A percentile compares a stretch with the other conserved stretches of the same genome.
These are phyloP conservation scores for Lolium perenne DNA, from an alignment of 176 grass and related monocot species.

Conservation along the genomic window DNA sequence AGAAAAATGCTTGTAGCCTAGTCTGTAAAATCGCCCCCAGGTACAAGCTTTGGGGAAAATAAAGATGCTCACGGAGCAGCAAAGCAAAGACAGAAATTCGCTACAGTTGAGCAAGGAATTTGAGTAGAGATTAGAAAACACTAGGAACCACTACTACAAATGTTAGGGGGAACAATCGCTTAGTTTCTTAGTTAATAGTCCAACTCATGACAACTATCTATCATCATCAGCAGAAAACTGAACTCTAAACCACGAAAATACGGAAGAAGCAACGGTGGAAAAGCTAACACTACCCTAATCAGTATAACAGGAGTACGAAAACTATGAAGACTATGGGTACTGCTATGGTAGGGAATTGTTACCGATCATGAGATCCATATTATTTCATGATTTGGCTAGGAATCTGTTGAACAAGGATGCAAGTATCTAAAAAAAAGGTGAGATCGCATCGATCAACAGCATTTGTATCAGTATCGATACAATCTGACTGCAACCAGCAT, in stretches of 20 bases:
- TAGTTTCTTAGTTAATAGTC: background rate
- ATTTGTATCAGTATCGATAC: constrained; percentile 1
- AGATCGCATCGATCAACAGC: constrained; percentile 18
- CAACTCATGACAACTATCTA: background rate
- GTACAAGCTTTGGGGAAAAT: too few species aligned
- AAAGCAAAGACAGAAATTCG: too few species aligned
- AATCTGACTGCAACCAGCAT: constrained; percentile 34
- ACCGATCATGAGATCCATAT: constrained; percentile 29
- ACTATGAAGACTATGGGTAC: background rate
- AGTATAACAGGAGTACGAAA: background rate
- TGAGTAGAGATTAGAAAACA: background rate
- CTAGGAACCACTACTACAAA: background rate
- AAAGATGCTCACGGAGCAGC: too few species aligned
- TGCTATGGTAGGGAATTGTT: background rate
- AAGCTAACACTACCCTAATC: background rate
- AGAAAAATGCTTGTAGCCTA: too few species aligned
- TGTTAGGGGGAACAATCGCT: background rate
- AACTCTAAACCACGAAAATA: background rate
- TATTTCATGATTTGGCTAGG: constrained; percentile 38
- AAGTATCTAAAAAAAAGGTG: constrained; percentile 25
- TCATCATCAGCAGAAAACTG: background rate
- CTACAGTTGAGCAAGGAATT: background rate
- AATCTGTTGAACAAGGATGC: constrained; percentile 27
- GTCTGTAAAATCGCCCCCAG: too few species aligned
- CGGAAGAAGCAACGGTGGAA: background rate